These are phyloP conservation scores for Vairimorpha necatrix DNA, from an alignment of 371 early-diverging fungal genomes.

Conservation along the genomic window DNA sequence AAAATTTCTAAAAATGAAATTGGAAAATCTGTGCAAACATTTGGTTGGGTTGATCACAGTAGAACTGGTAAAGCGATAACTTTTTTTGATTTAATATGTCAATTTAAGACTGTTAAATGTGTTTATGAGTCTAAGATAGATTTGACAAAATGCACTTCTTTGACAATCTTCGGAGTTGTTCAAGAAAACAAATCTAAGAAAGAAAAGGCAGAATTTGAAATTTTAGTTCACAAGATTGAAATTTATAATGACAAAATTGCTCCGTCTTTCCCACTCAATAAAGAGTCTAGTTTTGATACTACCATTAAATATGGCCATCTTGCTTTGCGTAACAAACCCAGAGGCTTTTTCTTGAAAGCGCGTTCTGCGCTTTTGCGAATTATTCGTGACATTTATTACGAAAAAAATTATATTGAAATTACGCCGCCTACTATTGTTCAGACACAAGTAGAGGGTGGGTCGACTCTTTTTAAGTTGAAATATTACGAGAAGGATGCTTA, in stretches of 20 bases:
- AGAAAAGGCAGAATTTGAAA: constrained; percentile 59
- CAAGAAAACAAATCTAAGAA: constrained; percentile 46
- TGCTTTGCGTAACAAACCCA: constrained; percentile 83
- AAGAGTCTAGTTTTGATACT: constrained; percentile 77
- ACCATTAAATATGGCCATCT: constrained; percentile 87
- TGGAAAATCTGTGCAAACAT: constrained; percentile 49
- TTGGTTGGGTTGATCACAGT: constrained; percentile 60
- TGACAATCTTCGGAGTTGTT: constrained; percentile 58
- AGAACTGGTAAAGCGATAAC: constrained; percentile 43
- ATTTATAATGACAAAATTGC: constrained; percentile 52
- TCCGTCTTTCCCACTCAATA: constrained; percentile 57
- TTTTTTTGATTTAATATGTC: constrained; percentile 57
- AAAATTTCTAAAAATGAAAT: constrained; percentile 38
- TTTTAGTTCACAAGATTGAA: constrained; percentile 50
- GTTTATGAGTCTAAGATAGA: constrained; percentile 38
- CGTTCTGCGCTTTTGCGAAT: constrained; percentile 77
- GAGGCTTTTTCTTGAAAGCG: constrained; percentile 79
- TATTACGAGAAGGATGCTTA: constrained; percentile 95
- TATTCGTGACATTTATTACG: constrained; percentile 85
- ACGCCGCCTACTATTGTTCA: constrained; percentile 99
- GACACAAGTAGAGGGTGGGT: constrained; percentile 98
- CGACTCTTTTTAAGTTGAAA: constrained; percentile 86
- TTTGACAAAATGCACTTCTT: constrained; percentile 59
- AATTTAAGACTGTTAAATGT: constrained; percentile 58
- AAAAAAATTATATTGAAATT: constrained; percentile 77